These are phyloP conservation scores for Bipolaris victoriae DNA, from an alignment of 2,329 filamentous ascomycete species.

Conservation along the genomic window DNA sequence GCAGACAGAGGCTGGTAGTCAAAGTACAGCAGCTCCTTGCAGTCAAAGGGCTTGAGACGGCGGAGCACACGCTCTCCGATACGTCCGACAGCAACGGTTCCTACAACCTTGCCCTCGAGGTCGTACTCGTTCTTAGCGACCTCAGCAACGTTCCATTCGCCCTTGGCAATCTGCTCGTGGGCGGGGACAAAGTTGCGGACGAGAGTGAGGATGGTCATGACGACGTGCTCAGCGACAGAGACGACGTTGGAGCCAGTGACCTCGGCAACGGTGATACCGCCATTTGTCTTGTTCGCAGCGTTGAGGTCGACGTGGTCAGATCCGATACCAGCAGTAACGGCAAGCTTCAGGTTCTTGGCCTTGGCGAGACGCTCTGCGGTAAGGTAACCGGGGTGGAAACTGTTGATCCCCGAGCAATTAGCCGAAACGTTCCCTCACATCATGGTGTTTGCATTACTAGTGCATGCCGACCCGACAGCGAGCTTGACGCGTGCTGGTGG, in stretches of 20 bases:
- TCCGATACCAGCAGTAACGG: slow-evolving; percentile 95
- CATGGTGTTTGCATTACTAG: slow-evolving; percentile 19
- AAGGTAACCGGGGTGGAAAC: slow-evolving; percentile 98
- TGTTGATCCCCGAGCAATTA: slow-evolving; percentile 47
- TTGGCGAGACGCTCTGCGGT: slow-evolving; percentile 94
- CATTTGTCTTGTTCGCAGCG: slow-evolving; percentile 97
- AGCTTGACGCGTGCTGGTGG: slow-evolving; percentile 33
- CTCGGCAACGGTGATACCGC: slow-evolving; percentile 94
- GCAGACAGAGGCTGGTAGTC: slow-evolving; percentile 94
- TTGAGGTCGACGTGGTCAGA: slow-evolving; percentile 98
- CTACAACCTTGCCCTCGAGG: slow-evolving; percentile 95
- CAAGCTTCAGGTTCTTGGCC: slow-evolving; percentile 98
- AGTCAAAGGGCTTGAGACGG: slow-evolving; percentile 95
- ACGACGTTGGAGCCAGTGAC: slow-evolving; percentile 98
- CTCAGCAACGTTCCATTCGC: slow-evolving; percentile 94
- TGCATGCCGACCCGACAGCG: slow-evolving; percentile 12
- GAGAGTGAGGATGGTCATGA: slow-evolving; percentile 97
- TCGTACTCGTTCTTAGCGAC: slow-evolving; percentile 99
- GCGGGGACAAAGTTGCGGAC: slow-evolving; percentile 99
- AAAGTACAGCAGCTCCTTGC: slow-evolving; percentile 99
- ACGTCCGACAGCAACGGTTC: slow-evolving; percentile 94
- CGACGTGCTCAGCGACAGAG: slow-evolving; percentile 96
- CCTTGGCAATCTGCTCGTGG: slow-evolving; percentile 87
- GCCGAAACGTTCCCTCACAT: slow-evolving; percentile 18
- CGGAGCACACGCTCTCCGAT: slow-evolving; percentile 98